Conservation (phyloP, 176 grass and related monocot genomes). For the Carex kokanica region DNA sequence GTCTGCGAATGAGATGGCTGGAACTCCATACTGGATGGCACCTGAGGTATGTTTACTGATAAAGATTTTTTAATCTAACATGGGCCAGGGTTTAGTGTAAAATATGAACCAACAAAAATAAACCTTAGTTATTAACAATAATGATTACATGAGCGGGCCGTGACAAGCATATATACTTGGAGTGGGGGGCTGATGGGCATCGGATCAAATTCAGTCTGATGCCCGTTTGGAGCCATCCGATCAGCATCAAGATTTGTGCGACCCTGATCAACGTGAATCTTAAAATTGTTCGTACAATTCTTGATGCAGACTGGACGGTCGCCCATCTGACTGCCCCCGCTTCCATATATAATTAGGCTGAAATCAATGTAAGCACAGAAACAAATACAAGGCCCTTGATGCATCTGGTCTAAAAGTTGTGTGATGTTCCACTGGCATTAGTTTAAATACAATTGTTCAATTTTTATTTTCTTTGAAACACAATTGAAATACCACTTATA, state of each 20-base stretch:
- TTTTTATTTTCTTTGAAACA: background rate
- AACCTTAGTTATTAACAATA: background rate
- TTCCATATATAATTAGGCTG: background rate
- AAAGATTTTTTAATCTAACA: background rate
- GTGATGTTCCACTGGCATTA: background rate
- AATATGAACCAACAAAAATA: background rate
- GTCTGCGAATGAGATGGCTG: slow-evolving; percentile 54
- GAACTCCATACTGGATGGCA: slow-evolving; percentile 96
- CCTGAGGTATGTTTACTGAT: slow-evolving; percentile 39
- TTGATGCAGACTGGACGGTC: too few relatives aligned
- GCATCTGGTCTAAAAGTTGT: background rate
- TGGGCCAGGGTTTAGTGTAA: background rate
- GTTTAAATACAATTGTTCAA: background rate
- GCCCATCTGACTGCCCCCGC: too few relatives aligned
- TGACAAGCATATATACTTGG: background rate
- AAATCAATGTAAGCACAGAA: background rate
- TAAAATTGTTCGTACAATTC: too few relatives aligned
- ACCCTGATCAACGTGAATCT: too few relatives aligned
- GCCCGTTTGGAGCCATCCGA: too few relatives aligned
- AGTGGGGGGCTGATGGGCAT: too few relatives aligned
- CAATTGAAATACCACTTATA: background rate
- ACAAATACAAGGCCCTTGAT: background rate
- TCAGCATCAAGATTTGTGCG: too few relatives aligned
- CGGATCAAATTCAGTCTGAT: too few relatives aligned
- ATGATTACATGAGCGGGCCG: background rate